Percentiles rank a stretch among this genome's conserved stretches.
These are phyloP conservation scores for Magnolia changhungtana DNA, from an alignment of 164 flowering plant species.

Conservation along the genomic window DNA sequence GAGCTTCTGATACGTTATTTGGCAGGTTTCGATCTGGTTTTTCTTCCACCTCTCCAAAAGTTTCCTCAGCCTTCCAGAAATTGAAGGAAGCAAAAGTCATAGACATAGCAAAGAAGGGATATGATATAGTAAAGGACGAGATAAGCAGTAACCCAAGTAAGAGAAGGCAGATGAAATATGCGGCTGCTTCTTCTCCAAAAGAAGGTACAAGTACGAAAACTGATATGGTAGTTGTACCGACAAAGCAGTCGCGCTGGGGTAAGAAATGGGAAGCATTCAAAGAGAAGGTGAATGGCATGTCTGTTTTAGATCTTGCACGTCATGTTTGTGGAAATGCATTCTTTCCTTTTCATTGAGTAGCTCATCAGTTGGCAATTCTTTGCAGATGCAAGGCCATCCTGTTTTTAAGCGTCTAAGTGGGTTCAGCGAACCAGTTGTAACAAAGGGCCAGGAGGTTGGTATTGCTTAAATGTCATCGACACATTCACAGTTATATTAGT, in stretches of 20 bases:
- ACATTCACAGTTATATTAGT: not conserved
- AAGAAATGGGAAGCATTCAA: conserved; percentile 79
- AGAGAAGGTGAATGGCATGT: conserved; percentile 51
- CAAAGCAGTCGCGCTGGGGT: conserved; percentile 65
- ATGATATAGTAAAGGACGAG: conserved; percentile 82
- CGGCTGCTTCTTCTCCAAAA: conserved; percentile 39
- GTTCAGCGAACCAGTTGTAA: conserved; percentile 81
- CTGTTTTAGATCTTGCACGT: not conserved
- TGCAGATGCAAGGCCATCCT: conserved; percentile 72
- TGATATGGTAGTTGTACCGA: conserved; percentile 68
- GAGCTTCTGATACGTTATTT: conserved; percentile 38
- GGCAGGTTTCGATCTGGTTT: conserved; percentile 49
- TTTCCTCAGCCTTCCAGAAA: conserved; percentile 58
- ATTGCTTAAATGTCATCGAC: not conserved
- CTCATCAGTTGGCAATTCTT: not conserved
- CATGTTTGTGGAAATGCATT: not conserved
- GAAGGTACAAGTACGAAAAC: conserved; percentile 74
- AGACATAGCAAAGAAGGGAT: conserved; percentile 84
- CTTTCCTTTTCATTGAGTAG: not conserved
- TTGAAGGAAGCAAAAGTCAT: conserved; percentile 68
- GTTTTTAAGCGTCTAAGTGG: conserved; percentile 61
- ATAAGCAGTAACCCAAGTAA: conserved; percentile 54
- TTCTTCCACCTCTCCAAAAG: conserved; percentile 52
- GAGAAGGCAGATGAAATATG: conserved; percentile 56
- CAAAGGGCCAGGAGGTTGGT: conserved; percentile 81